A percentile compares a stretch with the other conserved stretches of the same genome.
These are phyloP conservation scores for Nigrospora sphaerica DNA, from an alignment of 2,329 filamentous ascomycete species.

Conservation along the genomic window DNA sequence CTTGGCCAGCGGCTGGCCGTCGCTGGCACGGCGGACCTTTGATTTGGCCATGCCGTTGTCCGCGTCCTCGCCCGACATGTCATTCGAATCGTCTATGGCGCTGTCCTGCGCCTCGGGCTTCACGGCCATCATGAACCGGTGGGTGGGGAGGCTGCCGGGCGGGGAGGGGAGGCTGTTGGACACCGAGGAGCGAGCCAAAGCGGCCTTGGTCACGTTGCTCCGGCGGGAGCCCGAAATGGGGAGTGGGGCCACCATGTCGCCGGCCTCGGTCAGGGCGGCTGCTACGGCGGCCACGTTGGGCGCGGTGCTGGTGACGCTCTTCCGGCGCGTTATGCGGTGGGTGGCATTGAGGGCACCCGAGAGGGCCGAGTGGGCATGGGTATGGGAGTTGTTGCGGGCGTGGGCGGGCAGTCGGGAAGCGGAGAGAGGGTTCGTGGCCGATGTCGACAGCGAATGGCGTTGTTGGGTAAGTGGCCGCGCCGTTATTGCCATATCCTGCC, in stretches of 20 bases:
- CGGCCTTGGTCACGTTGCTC: conserved; percentile 61
- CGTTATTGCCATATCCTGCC: conserved; percentile 31
- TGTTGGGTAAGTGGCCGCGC: conserved; percentile 61
- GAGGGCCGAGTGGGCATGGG: conserved; percentile 77
- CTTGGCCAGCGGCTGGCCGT: conserved; percentile 77
- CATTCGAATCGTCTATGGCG: conserved; percentile 60
- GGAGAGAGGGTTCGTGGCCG: conserved; percentile 50
- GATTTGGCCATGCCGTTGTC: conserved; percentile 39
- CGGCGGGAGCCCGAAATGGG: conserved; percentile 56
- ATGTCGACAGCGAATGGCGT: conserved; percentile 52
- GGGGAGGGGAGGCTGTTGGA: conserved; percentile 55
- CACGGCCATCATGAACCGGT: conserved; percentile 42
- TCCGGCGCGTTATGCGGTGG: conserved; percentile 84
- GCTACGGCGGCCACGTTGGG: conserved; percentile 71
- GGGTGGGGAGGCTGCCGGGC: conserved; percentile 60
- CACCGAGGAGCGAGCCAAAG: conserved; percentile 39
- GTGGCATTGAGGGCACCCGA: conserved; percentile 69
- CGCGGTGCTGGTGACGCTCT: conserved; percentile 77
- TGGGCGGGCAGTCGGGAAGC: conserved; percentile 51
- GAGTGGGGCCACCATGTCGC: conserved; percentile 47
- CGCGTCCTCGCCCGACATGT: conserved; percentile 49
- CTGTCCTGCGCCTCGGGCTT: conserved; percentile 47
- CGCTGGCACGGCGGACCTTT: conserved; percentile 63
- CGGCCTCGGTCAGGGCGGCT: conserved; percentile 62
- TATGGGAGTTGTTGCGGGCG: conserved; percentile 69